A percentile compares a stretch with the other conserved stretches of the same genome.
phyloP scores from a whole-genome alignment of 441 rosid genomes.

The Theobroma grandiflorum region DNA sequence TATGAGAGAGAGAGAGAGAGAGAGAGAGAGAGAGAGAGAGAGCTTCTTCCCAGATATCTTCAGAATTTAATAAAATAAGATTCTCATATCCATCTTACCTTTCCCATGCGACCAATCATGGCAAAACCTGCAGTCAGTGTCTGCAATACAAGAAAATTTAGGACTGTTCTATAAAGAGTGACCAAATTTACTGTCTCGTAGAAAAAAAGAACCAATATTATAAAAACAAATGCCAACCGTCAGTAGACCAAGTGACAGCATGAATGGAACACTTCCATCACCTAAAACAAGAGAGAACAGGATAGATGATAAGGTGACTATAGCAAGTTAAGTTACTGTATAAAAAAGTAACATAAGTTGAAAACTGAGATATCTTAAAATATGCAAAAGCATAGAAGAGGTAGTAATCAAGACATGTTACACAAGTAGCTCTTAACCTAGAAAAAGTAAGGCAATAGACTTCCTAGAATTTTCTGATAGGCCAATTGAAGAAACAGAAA shows the following conservation, averaged over 20 bases:
- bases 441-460: slow-evolving; percentile 5
- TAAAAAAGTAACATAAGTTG: slow-evolving; percentile 10
- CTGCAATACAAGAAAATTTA: slow-evolving; percentile 47
- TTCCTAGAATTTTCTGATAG: background rate
- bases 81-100: slow-evolving; percentile 50
- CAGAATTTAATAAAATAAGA: slow-evolving; percentile 15
- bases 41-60: background rate
- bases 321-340: background rate
- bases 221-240: slow-evolving; percentile 54
- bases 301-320: background rate
- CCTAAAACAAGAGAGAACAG: slow-evolving; percentile 55
- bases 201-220: background rate
- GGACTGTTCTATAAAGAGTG: slow-evolving; percentile 19
- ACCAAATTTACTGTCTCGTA: slow-evolving; percentile 9
- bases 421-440: background rate
- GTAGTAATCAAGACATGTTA: background rate
- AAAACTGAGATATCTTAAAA: background rate
- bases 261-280: slow-evolving; percentile 82
- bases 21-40: background rate
- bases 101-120: slow-evolving; percentile 87
- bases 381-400: background rate
- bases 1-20: background rate
- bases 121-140: slow-evolving; percentile 90
- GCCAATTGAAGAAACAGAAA: background rate
- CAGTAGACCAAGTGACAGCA: slow-evolving; percentile 76